Conservation (phyloP, 768 basidiomycete species). For the Pleurotus cornucopiae region DNA sequence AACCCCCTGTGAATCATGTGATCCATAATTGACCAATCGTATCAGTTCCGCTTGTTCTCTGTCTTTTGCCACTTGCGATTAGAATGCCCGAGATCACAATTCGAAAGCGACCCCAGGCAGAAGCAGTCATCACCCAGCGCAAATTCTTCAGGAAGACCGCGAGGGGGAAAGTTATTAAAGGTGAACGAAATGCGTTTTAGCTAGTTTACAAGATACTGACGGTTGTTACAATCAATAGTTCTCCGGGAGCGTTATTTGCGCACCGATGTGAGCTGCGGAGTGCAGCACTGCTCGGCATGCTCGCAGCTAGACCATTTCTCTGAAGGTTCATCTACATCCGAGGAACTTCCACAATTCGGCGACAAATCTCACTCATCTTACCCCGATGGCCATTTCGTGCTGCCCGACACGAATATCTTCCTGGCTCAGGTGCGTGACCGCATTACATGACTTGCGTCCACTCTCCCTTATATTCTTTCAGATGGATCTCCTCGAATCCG, state of each 20-base stretch:
- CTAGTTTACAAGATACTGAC: background rate
- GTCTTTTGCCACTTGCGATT: no score
- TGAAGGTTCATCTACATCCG: slow-evolving; percentile 18
- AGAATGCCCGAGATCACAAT: slow-evolving; percentile 62
- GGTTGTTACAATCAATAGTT: slow-evolving; percentile 40
- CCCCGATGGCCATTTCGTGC: slow-evolving; percentile 69
- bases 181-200: slow-evolving; percentile 33
- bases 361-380: slow-evolving; percentile 52
- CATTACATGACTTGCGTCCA: background rate
- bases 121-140: slow-evolving; percentile 74
- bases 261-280: slow-evolving; percentile 86
- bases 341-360: slow-evolving; percentile 56
- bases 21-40: no score
- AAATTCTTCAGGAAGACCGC: slow-evolving; percentile 98
- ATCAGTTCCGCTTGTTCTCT: no score
- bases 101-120: slow-evolving; percentile 63
- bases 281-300: slow-evolving; percentile 68
- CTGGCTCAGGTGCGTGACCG: slow-evolving; percentile 66
- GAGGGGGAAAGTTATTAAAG: slow-evolving; percentile 89
- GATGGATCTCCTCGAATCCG: slow-evolving; percentile 93
- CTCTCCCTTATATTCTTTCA: slow-evolving; percentile 22
- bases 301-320: slow-evolving; percentile 5
- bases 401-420: slow-evolving; percentile 96
- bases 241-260: slow-evolving; percentile 92
- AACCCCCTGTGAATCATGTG: no score